Conservation (phyloP, 225 moss, liverwort and hornwort genomes). For the Physcomitrium patens region DNA sequence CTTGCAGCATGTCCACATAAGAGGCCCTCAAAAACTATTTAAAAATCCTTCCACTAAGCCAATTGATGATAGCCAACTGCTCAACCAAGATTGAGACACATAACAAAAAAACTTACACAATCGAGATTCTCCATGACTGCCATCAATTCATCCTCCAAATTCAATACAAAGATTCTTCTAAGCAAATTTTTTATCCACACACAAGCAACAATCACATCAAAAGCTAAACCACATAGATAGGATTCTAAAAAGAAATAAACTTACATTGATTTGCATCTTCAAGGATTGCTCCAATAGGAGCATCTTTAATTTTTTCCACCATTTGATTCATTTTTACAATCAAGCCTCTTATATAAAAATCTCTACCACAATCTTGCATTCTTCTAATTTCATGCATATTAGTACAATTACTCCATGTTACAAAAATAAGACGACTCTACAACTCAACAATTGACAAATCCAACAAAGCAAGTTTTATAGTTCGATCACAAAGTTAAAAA, state of each 20-base stretch:
- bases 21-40: neutral
- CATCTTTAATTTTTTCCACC: constrained; percentile 53
- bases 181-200: neutral
- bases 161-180: neutral
- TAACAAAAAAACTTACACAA: neutral
- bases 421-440: neutral
- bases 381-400: neutral
- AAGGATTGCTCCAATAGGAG: constrained; percentile 67
- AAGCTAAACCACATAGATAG: neutral
- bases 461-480: too few species aligned
- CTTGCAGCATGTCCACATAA: neutral
- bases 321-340: constrained; percentile 24
- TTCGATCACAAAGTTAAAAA: too few species aligned
- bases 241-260: constrained; percentile 18
- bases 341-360: neutral
- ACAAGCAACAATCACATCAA: neutral
- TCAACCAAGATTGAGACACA: too few species aligned
- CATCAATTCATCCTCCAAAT: neutral
- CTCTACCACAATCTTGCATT: neutral
- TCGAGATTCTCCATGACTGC: neutral
- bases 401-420: neutral
- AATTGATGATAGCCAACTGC: neutral
- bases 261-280: constrained; percentile 88
- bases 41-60: neutral
- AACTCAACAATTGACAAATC: too few species aligned